A percentile compares a stretch with the other conserved stretches of the same genome.
These are phyloP conservation scores for Lanmaoa pseudosensibilis DNA, from an alignment of 768 basidiomycete species.

Conservation along the genomic window DNA sequence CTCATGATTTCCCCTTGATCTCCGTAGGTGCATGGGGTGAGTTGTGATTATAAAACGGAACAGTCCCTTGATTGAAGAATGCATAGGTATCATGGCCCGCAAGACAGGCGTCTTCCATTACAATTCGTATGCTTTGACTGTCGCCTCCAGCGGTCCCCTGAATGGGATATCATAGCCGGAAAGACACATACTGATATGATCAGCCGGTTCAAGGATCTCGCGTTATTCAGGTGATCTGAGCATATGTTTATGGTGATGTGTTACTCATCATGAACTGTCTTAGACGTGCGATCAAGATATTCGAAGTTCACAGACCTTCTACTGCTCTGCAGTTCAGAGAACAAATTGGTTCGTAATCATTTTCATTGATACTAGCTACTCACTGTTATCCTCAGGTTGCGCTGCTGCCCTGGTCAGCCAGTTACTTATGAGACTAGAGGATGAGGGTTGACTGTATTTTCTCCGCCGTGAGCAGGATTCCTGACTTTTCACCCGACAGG, in stretches of 20 bases:
- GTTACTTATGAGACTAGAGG: constrained; percentile 66
- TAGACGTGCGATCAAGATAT: constrained; percentile 71
- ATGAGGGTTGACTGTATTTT: constrained; percentile 52
- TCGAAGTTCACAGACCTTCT: constrained; percentile 48
- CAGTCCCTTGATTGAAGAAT: neutral
- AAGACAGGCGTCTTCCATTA: constrained; percentile 57
- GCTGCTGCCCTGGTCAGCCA: constrained; percentile 56
- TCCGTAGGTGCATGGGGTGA: constrained; percentile 42
- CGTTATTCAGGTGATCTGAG: constrained; percentile 59
- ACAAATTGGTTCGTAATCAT: constrained; percentile 49
- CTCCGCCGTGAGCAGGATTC: neutral
- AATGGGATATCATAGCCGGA: constrained; percentile 68
- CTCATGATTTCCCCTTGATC: neutral
- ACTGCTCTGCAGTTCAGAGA: constrained; percentile 56
- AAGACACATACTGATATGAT: constrained; percentile 57
- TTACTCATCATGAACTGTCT: constrained; percentile 2
- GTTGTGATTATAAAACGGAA: neutral
- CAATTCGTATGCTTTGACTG: constrained; percentile 77
- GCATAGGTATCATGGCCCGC: constrained; percentile 58
- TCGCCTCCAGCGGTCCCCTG: constrained; percentile 61
- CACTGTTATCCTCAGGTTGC: constrained; percentile 42
- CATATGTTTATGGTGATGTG: neutral
- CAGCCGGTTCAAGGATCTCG: constrained; percentile 64
- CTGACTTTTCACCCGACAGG: constrained; percentile 39
- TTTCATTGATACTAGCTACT: neutral